Evolutionary conservation across 148 eudicot genomes (phyloP), one percentile per base, ranked within the genome.

Genomic region (Beta vulgaris): DNA sequence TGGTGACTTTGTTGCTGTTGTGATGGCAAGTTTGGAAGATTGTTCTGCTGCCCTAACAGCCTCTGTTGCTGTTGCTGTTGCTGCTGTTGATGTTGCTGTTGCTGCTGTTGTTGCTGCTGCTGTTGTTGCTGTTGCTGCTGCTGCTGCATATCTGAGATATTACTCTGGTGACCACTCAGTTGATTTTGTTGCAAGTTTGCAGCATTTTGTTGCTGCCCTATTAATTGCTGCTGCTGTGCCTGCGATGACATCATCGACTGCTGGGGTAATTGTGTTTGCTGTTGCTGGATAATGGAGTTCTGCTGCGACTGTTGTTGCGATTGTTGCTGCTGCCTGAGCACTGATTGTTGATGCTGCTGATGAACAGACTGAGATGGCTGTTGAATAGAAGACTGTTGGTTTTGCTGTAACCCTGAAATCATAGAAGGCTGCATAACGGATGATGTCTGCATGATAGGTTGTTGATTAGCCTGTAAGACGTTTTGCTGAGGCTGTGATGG

Each of bases 141-240:
- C 76, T 90, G 91, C 81, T 88, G 97, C 85, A 92, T 60, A 69
- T 90, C 98, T 44, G 89, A 82, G 43, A 88, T 83, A 80, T 83
- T 85, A 82, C 65, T 87, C 78, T 84, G 96, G 73, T 91, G 93
- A 28, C 87, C 87, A 54, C 86, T 73, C 35, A 88, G 75, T 74
- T 87, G 91, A 75, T 80, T 87, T 76, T 83, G 90, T 53, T 87
- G 88, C 84, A 91, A 77, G 75, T 77, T 82, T 35, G 83, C 76
- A 44, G 82, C 74, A 79, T 73, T 89, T 44, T 84, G 62, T 73
- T 87, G 97, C 48, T 88, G 88, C 63, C 88, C 85, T 63, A 81
- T 76, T 48, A 84, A 40, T 26, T 68, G 79, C 37, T 72, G 75
- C 66, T 72, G 80, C 61, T 78, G 93, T 68, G 81, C 80, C 68